Evolutionary conservation across 2,329 filamentous ascomycete species (phyloP), one percentile per base, ranked within the genome.

Genomic region (Neurospora sp.): DNA sequence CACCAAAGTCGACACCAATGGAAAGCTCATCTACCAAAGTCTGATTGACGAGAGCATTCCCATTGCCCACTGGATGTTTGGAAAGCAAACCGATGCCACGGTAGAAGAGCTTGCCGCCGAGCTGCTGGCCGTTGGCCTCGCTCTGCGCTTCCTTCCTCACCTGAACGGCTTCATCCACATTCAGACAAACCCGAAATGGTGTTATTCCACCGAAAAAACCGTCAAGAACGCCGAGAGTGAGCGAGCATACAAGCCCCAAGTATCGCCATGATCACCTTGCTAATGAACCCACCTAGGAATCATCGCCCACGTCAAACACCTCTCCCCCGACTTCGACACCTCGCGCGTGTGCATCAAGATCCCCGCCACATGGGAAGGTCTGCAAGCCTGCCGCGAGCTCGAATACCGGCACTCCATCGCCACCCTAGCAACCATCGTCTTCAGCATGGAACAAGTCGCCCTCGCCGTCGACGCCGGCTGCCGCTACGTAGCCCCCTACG

Each of bases 401-500:
- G 83, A 89, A 74, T 73, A 76, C 17, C 78, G 81, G 10, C 46
- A 57, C 23, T 85, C 86, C 1, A 85, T 89, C n/a, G 79, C 81
- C 1, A 89, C 88, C 0, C 79, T 90, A 2, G 87, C 86, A 0
- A 91, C 88, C 0, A 89, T 87, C 1, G 79, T 91, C 66, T 91
- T 90, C 74, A 86, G 84, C 62, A 82, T 89, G 74, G 82, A 86
- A 52, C 88, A 90, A 75, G 88, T 87, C 0, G 81, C 82, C 1
- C 79, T 89, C 1, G 88, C 88, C 0, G 84, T 82, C 0, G 84
- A 88, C 67, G 85, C 83, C 0, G 82, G 83, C 4, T 90, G 87
- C 73, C 83, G 83, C 0, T 90, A 89, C 74, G 86, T 91, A 62
- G 87, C 88, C 0, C 88, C 89, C 0, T 91, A 89, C 72, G 86